Conservation (phyloP, 2,329 filamentous ascomycete genomes). For the Apiospora phragmitis region DNA sequence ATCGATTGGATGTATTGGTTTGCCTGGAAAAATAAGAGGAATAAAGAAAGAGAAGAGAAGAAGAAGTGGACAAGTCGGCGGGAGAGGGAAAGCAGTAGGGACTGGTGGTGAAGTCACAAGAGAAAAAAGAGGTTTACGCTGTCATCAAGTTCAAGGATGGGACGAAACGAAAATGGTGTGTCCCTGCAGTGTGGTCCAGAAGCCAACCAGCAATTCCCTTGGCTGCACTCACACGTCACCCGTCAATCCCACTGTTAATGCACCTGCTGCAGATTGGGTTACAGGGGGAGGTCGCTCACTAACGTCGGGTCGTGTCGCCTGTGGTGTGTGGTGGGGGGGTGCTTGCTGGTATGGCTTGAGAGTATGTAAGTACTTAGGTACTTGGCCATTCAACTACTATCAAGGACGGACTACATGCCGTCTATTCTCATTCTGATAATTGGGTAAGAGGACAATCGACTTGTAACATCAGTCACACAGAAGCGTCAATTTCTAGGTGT, state of each 20-base stretch:
- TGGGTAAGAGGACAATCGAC: too few relatives aligned
- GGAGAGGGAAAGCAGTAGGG: neutral
- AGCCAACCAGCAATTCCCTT: neutral
- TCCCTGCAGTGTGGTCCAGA: neutral
- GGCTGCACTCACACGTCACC: neutral
- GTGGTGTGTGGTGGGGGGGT: neutral
- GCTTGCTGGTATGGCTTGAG: neutral
- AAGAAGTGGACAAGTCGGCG: neutral
- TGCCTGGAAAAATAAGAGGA: neutral
- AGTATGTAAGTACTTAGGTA: neutral
- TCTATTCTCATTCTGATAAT: too few relatives aligned
- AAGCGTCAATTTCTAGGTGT: too few relatives aligned
- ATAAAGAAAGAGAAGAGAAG: neutral
- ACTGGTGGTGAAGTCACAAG: too few relatives aligned
- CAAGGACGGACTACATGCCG: too few relatives aligned
- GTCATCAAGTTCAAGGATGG: neutral
- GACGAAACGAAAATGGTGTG: neutral
- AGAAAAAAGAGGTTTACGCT: neutral
- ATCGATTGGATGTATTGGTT: neutral
- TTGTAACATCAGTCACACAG: too few relatives aligned
- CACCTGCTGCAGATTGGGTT: neutral
- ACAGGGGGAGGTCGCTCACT: neutral
- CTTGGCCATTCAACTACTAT: neutral
- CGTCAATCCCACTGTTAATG: neutral
- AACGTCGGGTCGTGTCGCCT: neutral